phyloP scores from a whole-genome alignment of 352 stramenopile species.

The Globisporangium mamillatum region DNA sequence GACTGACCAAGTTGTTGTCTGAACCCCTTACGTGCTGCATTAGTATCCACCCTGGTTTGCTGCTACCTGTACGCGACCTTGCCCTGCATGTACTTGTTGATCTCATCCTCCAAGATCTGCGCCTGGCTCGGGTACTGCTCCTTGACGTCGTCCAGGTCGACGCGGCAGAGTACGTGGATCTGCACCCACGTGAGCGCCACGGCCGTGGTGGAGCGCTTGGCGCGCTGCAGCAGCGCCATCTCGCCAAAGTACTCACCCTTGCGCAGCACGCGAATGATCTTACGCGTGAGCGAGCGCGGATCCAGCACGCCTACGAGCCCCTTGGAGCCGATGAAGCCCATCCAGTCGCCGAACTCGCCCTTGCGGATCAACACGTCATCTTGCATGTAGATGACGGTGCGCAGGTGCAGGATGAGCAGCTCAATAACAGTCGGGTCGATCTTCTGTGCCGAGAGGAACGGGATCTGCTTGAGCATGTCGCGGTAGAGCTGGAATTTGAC shows the following conservation, averaged over 20 bases:
- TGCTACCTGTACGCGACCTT: conserved; percentile 55
- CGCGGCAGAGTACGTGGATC: conserved; percentile 61
- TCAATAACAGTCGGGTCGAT: conserved; percentile 70
- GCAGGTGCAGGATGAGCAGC: conserved; percentile 69
- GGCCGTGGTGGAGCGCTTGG: conserved; percentile 61
- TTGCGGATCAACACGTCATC: conserved; percentile 79
- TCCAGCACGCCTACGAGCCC: conserved; percentile 66
- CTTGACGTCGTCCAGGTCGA: conserved; percentile 63
- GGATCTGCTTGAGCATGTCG: conserved; percentile 79
- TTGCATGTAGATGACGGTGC: conserved; percentile 79
- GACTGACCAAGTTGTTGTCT: background rate
- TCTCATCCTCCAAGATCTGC: conserved; percentile 61
- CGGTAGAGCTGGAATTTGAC: conserved; percentile 79
- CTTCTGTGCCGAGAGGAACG: conserved; percentile 65
- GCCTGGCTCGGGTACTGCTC: conserved; percentile 57
- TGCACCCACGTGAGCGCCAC: conserved; percentile 75
- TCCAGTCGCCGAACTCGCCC: conserved; percentile 79
- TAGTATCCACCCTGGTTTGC: background rate
- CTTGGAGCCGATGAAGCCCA: conserved; percentile 79
- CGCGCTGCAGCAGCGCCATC: conserved; percentile 62
- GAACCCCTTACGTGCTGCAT: background rate
- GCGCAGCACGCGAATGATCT: conserved; percentile 61
- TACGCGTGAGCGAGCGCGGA: conserved; percentile 34
- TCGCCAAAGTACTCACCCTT: conserved; percentile 80
- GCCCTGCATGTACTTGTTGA: conserved; percentile 75